Percentiles rank a stretch among this genome's conserved stretches.
Conservation (phyloP, 352 stramenopile genomes). For the Pythium aphanidermatum region DNA sequence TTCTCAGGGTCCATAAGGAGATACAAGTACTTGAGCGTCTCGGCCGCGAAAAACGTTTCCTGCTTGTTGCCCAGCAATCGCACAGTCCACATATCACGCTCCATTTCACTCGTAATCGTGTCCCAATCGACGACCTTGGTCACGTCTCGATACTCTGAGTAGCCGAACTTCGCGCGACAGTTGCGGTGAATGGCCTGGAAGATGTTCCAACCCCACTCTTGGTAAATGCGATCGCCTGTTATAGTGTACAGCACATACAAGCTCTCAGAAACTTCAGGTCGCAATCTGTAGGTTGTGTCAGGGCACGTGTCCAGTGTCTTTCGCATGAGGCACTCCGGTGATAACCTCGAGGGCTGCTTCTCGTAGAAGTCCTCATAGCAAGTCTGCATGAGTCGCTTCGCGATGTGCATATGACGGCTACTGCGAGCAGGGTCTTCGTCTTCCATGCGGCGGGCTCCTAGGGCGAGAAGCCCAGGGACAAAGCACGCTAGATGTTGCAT, state of each 20-base stretch:
- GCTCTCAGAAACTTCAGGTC: slow-evolving; percentile 95
- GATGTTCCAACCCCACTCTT: slow-evolving; percentile 95
- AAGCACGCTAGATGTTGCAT: slow-evolving; percentile 99
- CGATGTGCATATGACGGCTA: slow-evolving; percentile 70
- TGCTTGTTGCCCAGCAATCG: slow-evolving; percentile 85
- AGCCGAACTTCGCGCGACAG: slow-evolving; percentile 87
- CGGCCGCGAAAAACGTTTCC: slow-evolving; percentile 98
- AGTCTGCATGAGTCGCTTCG: slow-evolving; percentile 88
- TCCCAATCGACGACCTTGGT: slow-evolving; percentile 8
- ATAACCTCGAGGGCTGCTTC: slow-evolving; percentile 85
- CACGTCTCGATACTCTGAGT: slow-evolving; percentile 65
- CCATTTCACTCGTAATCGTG: neutral
- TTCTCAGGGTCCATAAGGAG: slow-evolving; percentile 83
- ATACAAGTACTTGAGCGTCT: slow-evolving; percentile 99
- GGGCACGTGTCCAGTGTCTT: slow-evolving; percentile 11
- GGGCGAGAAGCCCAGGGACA: slow-evolving; percentile 88
- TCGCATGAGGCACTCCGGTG: slow-evolving; percentile 83
- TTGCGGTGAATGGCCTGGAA: slow-evolving; percentile 92
- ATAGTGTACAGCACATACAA: slow-evolving; percentile 95
- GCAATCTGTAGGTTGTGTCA: slow-evolving; percentile 88
- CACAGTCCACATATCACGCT: slow-evolving; percentile 8
- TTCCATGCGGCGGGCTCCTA: slow-evolving; percentile 48
- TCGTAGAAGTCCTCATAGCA: slow-evolving; percentile 93
- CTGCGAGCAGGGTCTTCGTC: slow-evolving; percentile 54
- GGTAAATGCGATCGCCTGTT: slow-evolving; percentile 92